Base-by-base conservation (phyloP, 306 rosid genomes). In the Cucumis cinereus region DNA sequence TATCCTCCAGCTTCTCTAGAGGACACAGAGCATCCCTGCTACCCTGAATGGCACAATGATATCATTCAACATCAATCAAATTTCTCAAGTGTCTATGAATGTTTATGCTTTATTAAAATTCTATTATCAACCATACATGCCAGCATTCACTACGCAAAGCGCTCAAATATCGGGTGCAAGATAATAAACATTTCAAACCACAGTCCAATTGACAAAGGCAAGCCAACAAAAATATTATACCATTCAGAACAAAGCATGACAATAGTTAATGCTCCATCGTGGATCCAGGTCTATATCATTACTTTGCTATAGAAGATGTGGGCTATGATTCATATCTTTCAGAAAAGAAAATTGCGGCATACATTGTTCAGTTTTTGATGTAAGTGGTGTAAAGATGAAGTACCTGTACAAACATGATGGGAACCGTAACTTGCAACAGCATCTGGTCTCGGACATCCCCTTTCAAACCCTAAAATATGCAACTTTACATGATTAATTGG, bases 321-420 rank as follows among this genome's bases (percentile, higher is more conserved):
- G 28, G 24, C 28, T 24, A 71, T 24, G 59, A 24, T 16, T 14
- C 59, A 71, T 47, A 26, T 69, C 10, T 69, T 16, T 12, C 3
- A 10, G 36, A 71, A 47, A 40, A 26, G 16, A 22, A 47, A 4
- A 71, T 49, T 49, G 24, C 40, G 45, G 40, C 41, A 26, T 24
- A 47, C 8, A 70, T 15, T 15, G 15, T 14, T 69, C 7, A 26
- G 20, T n/a, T 66, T 52, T 69, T 13, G 20, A 17, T 14, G 15
- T 40, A 73, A 83, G 74, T n/a, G 47, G 60, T 24, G 53, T 10
- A 70, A 58, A 24, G 70, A 59, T 55, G 61, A 77, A 62, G 71
- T 81, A 93, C 98, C 96, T 90, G 96, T 15, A 93, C 96, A 83
- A 93, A 91, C 87, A 93, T 89, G 81, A 87, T 84, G 53, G 98